Conservation (phyloP, 257 asterid genomes). For the Solanum ossicruentum region DNA sequence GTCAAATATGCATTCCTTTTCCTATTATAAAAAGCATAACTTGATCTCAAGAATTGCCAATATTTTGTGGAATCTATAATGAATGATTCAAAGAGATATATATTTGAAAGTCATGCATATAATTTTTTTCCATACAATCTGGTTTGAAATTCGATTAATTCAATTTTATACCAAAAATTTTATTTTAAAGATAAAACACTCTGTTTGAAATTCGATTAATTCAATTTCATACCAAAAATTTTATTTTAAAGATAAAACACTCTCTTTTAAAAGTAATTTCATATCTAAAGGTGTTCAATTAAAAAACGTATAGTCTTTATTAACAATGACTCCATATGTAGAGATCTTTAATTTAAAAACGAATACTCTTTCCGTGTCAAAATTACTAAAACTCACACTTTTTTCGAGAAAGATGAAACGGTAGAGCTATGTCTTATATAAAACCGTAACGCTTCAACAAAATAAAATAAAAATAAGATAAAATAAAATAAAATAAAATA, state of each 20-base stretch:
- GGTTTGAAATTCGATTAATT: neutral
- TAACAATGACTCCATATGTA: too few species aligned
- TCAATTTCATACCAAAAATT: neutral
- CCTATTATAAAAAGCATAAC: neutral
- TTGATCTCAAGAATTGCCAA: neutral
- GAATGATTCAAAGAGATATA: neutral
- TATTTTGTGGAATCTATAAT: neutral
- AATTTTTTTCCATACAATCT: neutral
- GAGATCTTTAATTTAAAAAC: too few species aligned
- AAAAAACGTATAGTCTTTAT: neutral
- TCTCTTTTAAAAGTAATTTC: neutral
- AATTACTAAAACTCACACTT: neutral
- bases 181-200: neutral
- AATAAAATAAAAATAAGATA: neutral
- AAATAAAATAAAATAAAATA: neutral
- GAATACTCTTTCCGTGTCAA: too few species aligned
- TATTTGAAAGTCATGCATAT: neutral
- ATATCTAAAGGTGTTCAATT: neutral
- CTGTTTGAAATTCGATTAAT: neutral
- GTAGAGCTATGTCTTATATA: neutral
- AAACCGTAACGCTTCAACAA: neutral
- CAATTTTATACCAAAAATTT: neutral
- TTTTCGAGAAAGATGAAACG: neutral
- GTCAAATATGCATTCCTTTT: neutral
- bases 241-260: neutral